Base-by-base conservation (phyloP, 495 filamentous ascomycete genomes). In the Penicillium alfredii region DNA sequence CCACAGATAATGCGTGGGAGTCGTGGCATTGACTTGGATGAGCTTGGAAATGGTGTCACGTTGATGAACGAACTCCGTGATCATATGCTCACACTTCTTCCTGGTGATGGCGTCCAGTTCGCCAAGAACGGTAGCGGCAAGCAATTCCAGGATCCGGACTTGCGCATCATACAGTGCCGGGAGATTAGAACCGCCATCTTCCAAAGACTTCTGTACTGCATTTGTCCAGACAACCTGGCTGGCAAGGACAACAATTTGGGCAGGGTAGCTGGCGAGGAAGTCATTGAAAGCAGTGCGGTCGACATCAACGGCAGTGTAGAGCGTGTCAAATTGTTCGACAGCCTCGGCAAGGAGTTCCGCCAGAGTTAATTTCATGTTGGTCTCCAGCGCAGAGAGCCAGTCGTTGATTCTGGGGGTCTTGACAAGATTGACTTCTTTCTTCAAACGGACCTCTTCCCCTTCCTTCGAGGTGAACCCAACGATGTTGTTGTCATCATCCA, bases 31-130 rank as follows among this genome's bases (percentile, higher is more conserved):
- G 30, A 75, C 71, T 31, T 80, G 72, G 35, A 85, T 74, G 15
- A 99, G 76, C 50, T 84, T 90, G 38, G 84, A 80, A 41, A 94
- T 92, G 22, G 82, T 74, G 58, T 97, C 92, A 28, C 92, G 81
- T 57, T 99, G 92, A 54, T 97, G 92, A 11, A 99, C 92, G 56
- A 90, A 96, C 57, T 99, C 92, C 8, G 93, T 99, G 54, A 99
- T 97, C 45, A 99, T 80, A 62, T 94, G 89, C 58, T 99, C 92
- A 63, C 88, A 97, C 71, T 94, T 95, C 75, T 92, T 94, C 33
- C 92, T 70, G 49, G 82, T 76, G 28, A 97, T 80, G 1, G 84
- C 62, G 42, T 94, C 88, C 11, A 97, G 73, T 44, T 97, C 88
- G 15, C 84, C 84, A 4, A 97, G 72, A n/a, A 99, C 92, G 9